Base-by-base conservation (phyloP, 108 stramenopile species). In the Epipyxis sp. region DNA sequence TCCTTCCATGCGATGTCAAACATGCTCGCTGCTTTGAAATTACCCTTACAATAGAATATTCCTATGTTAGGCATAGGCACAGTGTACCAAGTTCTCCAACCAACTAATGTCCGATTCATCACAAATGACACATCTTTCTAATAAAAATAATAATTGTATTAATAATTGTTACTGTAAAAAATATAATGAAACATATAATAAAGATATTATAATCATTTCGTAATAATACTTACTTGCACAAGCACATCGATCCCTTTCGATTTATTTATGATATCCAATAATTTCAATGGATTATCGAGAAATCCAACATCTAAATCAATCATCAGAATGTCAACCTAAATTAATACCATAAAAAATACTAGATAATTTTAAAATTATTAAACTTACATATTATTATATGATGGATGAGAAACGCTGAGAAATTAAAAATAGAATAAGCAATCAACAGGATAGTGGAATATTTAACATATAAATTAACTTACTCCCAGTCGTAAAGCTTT, bases 61-160 rank as follows among this genome's bases (percentile, higher is more conserved):
- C 71, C 71, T 43, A 74, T 46, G 43, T 74, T 74, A 34, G 71
- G 71, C 25, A 74, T 10, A 27, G 71, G 71, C 43, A 46, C 46
- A 20, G 71, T 74, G 25, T 74, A 74, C 71, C 71, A 74, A 10
- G 71, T 74, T 20, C 71, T 39, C 71, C 71, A 74, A 3, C 71
- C 71, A 27, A 10, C 71, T 6, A 16, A 29, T 35, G 13, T 74
- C 6, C 71, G 71, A 57, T 74, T 74, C 71, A 74, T 74, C 27
- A 74, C 50, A 37, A 30, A 74, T 10, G 50, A 37, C 41, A 74
- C 27, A 37, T 74, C 71, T 57, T 74, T 74, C 71, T 74, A 37
- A 27, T 10, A 34, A 13, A 35, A 32, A 35, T 37, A 37, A 13
- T 3, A 57, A 25, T 57, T 16, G 25, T 20, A 57, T 57, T n/a